phyloP scores from a whole-genome alignment of 257 asterid species.

The Solanum gracilifrons region DNA sequence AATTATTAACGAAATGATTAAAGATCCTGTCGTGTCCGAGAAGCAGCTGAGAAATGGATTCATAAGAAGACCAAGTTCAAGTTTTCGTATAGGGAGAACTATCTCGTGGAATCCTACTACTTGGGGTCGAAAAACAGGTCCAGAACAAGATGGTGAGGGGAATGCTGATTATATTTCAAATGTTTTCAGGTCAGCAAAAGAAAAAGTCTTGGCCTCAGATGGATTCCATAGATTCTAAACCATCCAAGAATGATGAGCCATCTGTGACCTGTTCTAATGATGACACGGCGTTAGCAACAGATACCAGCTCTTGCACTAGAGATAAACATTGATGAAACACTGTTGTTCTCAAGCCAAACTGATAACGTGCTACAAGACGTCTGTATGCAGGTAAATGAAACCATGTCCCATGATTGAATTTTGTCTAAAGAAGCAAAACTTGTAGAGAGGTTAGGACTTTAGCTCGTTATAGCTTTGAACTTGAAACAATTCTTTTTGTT shows the following conservation, averaged over 20 bases:
- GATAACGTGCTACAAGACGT: slow-evolving; percentile 33
- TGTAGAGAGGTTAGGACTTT: too few species aligned
- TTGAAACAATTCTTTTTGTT: background rate
- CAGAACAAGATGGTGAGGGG: slow-evolving; percentile 21
- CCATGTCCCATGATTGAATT: slow-evolving; percentile 31
- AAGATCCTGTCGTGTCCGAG: slow-evolving; percentile 47
- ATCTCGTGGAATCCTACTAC: slow-evolving; percentile 65
- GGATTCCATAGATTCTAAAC: slow-evolving; percentile 13
- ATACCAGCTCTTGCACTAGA: slow-evolving; percentile 6
- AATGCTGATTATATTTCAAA: slow-evolving; percentile 44
- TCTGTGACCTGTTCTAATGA: slow-evolving; percentile 10
- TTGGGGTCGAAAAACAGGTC: slow-evolving; percentile 37
- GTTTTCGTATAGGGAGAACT: slow-evolving; percentile 43
- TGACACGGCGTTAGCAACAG: background rate
- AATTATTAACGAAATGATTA: slow-evolving; percentile 69
- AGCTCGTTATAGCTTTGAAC: background rate
- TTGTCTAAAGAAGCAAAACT: background rate
- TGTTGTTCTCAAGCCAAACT: slow-evolving; percentile 10
- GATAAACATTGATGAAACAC: background rate
- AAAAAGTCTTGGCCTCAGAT: slow-evolving; percentile 44
- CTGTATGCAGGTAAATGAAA: slow-evolving; percentile 17
- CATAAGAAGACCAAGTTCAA: slow-evolving; percentile 24
- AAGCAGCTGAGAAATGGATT: slow-evolving; percentile 55
- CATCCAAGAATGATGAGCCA: slow-evolving; percentile 14
- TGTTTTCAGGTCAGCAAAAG: slow-evolving; percentile 53